Evolutionary conservation across 306 rosid species (phyloP).

Genomic region (Dryas drummondii): DNA sequence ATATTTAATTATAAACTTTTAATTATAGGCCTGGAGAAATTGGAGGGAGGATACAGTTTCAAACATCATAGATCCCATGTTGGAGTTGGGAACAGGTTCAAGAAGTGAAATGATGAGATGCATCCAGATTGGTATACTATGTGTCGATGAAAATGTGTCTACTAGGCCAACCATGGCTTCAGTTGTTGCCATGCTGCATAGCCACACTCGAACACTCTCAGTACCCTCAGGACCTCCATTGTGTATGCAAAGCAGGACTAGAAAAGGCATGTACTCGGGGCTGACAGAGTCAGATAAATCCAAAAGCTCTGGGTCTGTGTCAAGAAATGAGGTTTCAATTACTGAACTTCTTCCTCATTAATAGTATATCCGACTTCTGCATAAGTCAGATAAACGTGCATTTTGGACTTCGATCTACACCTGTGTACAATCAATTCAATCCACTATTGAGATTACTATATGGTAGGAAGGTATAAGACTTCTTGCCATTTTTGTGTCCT

Average conservation of each 20-base stretch:
- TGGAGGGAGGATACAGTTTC: slow-evolving; percentile 7
- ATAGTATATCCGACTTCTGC: no score
- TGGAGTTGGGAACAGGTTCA: not conserved
- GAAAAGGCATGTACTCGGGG: not conserved
- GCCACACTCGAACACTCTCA: not conserved
- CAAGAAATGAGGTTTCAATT: not conserved
- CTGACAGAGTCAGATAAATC: not conserved
- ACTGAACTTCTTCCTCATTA: not conserved
- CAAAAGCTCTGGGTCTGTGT: not conserved
- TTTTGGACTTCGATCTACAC: no score
- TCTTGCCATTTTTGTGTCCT: no score
- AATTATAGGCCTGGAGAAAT: slow-evolving; percentile 22
- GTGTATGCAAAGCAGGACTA: not conserved
- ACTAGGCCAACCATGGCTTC: slow-evolving; percentile 11
- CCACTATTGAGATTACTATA: no score
- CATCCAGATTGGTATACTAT: slow-evolving; percentile 19
- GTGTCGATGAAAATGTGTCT: not conserved
- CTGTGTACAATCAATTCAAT: no score
- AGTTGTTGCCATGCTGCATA: not conserved
- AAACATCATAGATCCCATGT: slow-evolving; percentile 1
- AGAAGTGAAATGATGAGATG: slow-evolving; percentile 6
- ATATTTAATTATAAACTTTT: not conserved
- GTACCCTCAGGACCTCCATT: not conserved
- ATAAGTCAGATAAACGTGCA: no score
- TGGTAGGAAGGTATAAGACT: no score